Percentiles rank a stretch among this genome's conserved stretches.
Evolutionary conservation across 305 asterid species (phyloP).

Genomic region (Rubia tinctorum): DNA sequence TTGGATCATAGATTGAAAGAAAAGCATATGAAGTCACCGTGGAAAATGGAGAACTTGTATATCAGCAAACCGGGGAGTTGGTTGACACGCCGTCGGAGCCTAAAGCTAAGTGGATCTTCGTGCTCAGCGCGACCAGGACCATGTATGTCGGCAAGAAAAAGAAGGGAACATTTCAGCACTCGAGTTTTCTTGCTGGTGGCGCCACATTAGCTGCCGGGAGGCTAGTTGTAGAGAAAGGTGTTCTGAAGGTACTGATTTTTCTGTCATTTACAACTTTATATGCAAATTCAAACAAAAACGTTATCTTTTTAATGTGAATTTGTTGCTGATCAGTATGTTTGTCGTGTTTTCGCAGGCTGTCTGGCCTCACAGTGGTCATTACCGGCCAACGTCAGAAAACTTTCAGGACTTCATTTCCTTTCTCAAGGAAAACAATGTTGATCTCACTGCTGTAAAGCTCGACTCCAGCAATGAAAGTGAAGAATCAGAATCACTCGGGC

Average conservation of each 20-base stretch:
- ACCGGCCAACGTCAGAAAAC: constrained; percentile 84
- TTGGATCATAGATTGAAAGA: constrained; percentile 67
- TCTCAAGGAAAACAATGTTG: constrained; percentile 60
- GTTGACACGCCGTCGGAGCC: constrained; percentile 60
- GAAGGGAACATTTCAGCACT: constrained; percentile 95
- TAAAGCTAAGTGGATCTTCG: constrained; percentile 89
- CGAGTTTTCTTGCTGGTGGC: constrained; percentile 97
- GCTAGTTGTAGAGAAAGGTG: constrained; percentile 75
- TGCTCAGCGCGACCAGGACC: constrained; percentile 79
- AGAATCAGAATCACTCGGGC: constrained; percentile 43
- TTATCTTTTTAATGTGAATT: background rate
- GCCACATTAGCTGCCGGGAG: constrained; percentile 97
- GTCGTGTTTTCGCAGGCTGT: constrained; percentile 50
- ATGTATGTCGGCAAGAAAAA: constrained; percentile 77
- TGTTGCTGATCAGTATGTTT: constrained; percentile 6
- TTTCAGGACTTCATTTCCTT: constrained; percentile 76
- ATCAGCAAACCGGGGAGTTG: constrained; percentile 55
- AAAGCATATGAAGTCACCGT: constrained; percentile 75
- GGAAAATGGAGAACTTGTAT: constrained; percentile 64
- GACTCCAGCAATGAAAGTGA: constrained; percentile 48
- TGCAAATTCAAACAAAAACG: background rate
- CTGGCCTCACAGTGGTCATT: constrained; percentile 99
- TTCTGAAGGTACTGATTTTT: constrained; percentile 53
- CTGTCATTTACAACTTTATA: background rate
- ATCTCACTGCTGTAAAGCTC: constrained; percentile 76